Conservation (phyloP, 2,329 filamentous ascomycete genomes). For the Amauroascus verrucosus region DNA sequence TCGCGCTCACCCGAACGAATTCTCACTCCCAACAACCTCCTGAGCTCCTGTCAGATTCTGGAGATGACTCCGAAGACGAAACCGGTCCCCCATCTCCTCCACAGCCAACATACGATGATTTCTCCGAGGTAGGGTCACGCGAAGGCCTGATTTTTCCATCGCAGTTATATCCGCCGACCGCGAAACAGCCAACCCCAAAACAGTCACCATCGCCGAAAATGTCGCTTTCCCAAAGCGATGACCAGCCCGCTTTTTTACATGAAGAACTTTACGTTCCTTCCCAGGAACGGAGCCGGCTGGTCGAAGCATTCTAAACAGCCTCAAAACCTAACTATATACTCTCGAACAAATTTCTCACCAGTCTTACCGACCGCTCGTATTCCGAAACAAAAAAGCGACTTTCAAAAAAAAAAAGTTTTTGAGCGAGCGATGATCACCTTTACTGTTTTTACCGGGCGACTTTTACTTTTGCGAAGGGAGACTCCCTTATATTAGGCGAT, state of each 20-base stretch:
- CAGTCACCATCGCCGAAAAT: background rate
- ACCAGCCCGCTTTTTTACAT: constrained; percentile 36
- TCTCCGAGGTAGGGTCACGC: constrained; percentile 31
- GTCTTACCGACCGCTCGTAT: background rate
- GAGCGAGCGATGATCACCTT: too few species aligned
- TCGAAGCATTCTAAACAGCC: constrained; percentile 36
- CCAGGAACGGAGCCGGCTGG: constrained; percentile 36
- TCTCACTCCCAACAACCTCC: constrained; percentile 56
- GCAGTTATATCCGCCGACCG: background rate
- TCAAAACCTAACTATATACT: background rate
- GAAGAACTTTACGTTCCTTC: constrained; percentile 41
- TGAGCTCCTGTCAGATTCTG: constrained; percentile 59
- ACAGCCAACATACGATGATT: constrained; percentile 45
- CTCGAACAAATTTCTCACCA: background rate
- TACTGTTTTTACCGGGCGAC: background rate
- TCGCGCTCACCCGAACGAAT: constrained; percentile 57
- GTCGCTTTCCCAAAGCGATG: constrained; percentile 16
- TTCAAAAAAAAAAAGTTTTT: too few species aligned
- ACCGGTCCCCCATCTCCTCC: constrained; percentile 61
- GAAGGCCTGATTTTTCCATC: background rate
- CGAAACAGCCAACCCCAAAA: background rate
- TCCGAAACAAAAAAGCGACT: background rate
- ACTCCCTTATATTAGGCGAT: background rate
- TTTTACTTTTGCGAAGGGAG: background rate
- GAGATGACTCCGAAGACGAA: constrained; percentile 58